Evolutionary conservation across 1,139 yeast species (phyloP), one percentile per base, ranked within the genome.

Genomic region (Pichia sp.): DNA sequence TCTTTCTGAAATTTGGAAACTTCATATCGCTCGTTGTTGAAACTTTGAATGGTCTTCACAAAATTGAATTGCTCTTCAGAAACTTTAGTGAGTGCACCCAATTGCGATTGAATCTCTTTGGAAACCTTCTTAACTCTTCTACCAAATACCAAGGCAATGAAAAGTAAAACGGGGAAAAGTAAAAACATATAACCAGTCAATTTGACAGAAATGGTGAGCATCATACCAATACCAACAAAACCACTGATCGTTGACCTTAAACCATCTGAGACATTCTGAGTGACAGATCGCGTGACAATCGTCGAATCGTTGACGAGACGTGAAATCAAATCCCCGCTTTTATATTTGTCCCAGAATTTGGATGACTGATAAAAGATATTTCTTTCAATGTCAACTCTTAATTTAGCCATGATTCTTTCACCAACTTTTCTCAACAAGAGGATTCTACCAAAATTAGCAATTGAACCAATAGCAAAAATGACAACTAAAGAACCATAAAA

Each of bases 21-120:
- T 49, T 63, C 67, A 41, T 51, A 58, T 28, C 62, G 62, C 52
- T 77, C 81, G 49, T 74, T 72, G 28, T 77, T 75, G 58, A 75
- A 77, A 46, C 75, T 66, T 58, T 77, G 82, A 51, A 77, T 76
- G 0, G 81, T 76, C 52, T 68, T 74, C 33, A 75, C 62, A 26
- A 79, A 80, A 53, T 67, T 72, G 52, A 77, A 69, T 52, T 75
- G 78, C 51, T 77, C 82, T 52, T 77, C 82, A 16, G 78, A 70
- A n/a, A 74, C 78, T 52, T 75, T 77, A 2, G 81, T 74, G 62
- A 77, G 64, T 4, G 63, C 64, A 6, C 81, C 82, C 46, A 77
- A 63, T 50, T 73, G 77, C 40, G 74, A 77, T 56, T 77, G 82
- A 37, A 76, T 73, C 43, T 62, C 62, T 43, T 71, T 66, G 1